Conservation (phyloP, 1,284 basidiomycete species). For the Sphagnurus paluster region DNA sequence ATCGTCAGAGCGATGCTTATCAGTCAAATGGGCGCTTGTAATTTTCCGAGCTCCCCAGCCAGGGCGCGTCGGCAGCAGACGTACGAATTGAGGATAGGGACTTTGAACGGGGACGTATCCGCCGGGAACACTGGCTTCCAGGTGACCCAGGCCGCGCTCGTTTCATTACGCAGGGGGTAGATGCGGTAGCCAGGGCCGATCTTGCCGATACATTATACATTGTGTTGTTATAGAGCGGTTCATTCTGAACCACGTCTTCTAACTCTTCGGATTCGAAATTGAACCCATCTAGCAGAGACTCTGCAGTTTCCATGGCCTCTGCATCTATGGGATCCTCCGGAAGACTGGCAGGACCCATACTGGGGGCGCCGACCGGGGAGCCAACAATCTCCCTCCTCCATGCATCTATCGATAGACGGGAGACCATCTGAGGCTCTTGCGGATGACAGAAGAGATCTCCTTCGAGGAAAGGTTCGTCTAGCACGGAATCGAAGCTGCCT, state of each 20-base stretch:
- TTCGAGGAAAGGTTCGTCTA: conserved; percentile 30
- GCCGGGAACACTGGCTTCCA: conserved; percentile 17
- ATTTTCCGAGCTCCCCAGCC: conserved; percentile 8
- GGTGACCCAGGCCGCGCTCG: conserved; percentile 24
- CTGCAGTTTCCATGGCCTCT: conserved; percentile 14
- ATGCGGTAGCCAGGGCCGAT: conserved; percentile 9
- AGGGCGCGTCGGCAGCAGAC: conserved; percentile 11
- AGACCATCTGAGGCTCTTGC: conserved; percentile 17
- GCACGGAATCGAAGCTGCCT: conserved; percentile 48
- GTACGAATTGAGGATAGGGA: conserved; percentile 18
- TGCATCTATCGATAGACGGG: conserved; percentile 22
- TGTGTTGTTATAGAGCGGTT: conserved; percentile 8
- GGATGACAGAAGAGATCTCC: conserved; percentile 23
- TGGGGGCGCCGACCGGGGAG: conserved; percentile 19
- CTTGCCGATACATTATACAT: conserved; percentile 11
- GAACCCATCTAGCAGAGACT: conserved; percentile 13
- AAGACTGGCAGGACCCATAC: conserved; percentile 6
- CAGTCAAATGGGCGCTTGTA: conserved; percentile 9
- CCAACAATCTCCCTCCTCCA: conserved; percentile 28
- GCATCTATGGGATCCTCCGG: conserved; percentile 14
- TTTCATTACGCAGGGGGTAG: conserved; percentile 19
- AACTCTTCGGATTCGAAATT: conserved; percentile 6
- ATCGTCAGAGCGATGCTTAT: conserved; percentile 2
- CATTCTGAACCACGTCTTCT: conserved; percentile 8
- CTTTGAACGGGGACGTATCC: conserved; percentile 22